Evolutionary conservation across 305 asterid species (phyloP), one percentile per base, ranked within the genome.

Genomic region (Rubia balearica): DNA sequence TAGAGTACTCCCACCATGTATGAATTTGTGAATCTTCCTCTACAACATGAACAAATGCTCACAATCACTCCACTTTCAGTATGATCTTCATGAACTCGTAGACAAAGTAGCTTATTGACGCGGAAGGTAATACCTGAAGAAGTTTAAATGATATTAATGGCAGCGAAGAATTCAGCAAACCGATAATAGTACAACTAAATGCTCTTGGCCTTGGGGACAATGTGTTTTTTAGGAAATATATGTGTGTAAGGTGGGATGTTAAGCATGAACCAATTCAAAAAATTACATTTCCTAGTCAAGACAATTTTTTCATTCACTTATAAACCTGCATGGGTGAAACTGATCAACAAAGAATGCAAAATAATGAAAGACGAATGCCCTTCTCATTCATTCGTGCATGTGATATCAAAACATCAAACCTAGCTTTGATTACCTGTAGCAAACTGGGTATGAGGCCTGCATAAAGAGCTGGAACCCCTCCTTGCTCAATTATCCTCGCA

Each of bases 361-460:
- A 12, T 0, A 7, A 27, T 40, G 62, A 68, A 53, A 56, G n/a
- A 42, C 19, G 9, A 55, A 40, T 22, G 33, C 16, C 33, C 7
- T 59, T 33, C 43, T 38, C 38, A 24, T 63, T 7, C 36, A 45
- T 46, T 36, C 53, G 9, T 38, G 27, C 64, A 69, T 27, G 33
- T 14, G 33, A 68, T 14, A 16, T 27, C 48, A 5, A 22, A 49
- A 49, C 12, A 40, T 22, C 27, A 66, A 22, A 51, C 56, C 21
- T 4, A 64, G 40, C 48, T 67, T 19, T 30, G 43, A 51, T 61
- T 85, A 92, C 98, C 97, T 90, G 98, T 73, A 91, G 80, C 80
- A 93, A 86, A 82, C 98, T 93, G 69, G 98, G 98, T 70, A 85
- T 1, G 30, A 93, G 86, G 63, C 98, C 98, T 21, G 97, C 97